These are phyloP conservation scores for Saturnispora bothae DNA, from an alignment of 805 yeast species.

Conservation along the genomic window DNA sequence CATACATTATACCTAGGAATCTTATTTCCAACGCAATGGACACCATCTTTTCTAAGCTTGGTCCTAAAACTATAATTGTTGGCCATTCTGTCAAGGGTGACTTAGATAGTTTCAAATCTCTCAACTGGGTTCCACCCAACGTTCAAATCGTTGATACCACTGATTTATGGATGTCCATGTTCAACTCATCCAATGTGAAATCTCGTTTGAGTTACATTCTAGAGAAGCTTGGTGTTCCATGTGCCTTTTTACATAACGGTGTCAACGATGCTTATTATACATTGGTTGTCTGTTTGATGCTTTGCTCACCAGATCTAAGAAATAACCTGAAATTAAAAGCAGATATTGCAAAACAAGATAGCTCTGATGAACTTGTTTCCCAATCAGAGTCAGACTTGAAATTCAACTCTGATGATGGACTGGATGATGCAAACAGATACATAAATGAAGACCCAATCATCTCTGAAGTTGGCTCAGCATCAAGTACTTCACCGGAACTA, in stretches of 20 bases:
- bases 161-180: constrained; percentile 19
- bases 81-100: constrained; percentile 25
- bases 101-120: constrained; percentile 13
- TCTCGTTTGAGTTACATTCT: constrained; percentile 19
- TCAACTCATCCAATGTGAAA: constrained; percentile 10
- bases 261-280: constrained; percentile 26
- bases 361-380: constrained; percentile 1
- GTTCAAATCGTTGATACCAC: constrained; percentile 24
- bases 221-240: constrained; percentile 21
- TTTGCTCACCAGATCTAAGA: constrained; percentile 20
- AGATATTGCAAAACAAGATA: not conserved
- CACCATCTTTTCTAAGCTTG: constrained; percentile 11
- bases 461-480: too few species aligned
- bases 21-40: constrained; percentile 14
- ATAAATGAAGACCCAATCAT: too few species aligned
- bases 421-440: not conserved
- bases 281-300: constrained; percentile 19
- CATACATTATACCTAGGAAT: constrained; percentile 14
- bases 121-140: constrained; percentile 12
- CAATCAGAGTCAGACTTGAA: not conserved
- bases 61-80: constrained; percentile 16
- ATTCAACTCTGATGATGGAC: not conserved
- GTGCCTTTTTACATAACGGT: constrained; percentile 24
- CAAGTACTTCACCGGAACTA: too few species aligned
- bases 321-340: constrained; percentile 12